Evolutionary conservation across 768 basidiomycete genomes (phyloP).

Genomic region (Boletus fagicola): DNA sequence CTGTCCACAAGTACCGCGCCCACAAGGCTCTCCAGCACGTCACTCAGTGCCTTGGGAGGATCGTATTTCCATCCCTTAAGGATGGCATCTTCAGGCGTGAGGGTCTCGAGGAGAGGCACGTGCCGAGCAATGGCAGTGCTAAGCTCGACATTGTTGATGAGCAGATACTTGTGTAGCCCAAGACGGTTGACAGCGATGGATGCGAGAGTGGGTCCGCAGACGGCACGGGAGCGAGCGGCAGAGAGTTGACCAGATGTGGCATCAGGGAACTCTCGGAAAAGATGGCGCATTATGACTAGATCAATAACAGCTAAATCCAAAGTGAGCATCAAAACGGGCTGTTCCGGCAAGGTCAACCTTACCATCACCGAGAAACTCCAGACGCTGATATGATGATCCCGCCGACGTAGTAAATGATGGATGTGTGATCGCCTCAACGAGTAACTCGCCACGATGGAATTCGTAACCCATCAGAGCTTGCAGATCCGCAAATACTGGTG

Average conservation of each 20-base stretch:
- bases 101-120: constrained; percentile 54
- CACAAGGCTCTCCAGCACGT: constrained; percentile 81
- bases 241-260: constrained; percentile 79
- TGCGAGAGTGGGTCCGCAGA: constrained; percentile 74
- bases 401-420: constrained; percentile 62
- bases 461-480: constrained; percentile 68
- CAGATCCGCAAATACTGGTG: constrained; percentile 51
- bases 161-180: constrained; percentile 63
- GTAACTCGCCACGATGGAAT: constrained; percentile 59
- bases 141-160: constrained; percentile 68
- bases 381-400: constrained; percentile 72
- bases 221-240: constrained; percentile 63
- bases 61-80: constrained; percentile 75
- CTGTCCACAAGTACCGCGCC: constrained; percentile 84
- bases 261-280: constrained; percentile 65
- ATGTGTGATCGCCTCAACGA: constrained; percentile 83
- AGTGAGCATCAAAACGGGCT: constrained; percentile 6
- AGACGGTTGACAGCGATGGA: constrained; percentile 65
- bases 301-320: constrained; percentile 58
- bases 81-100: constrained; percentile 61
- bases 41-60: constrained; percentile 82
- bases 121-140: constrained; percentile 61
- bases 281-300: constrained; percentile 67
- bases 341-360: constrained; percentile 24
- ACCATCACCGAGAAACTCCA: constrained; percentile 93